Conservation (phyloP, 495 filamentous ascomycete genomes). For the Neurospora terricola region DNA sequence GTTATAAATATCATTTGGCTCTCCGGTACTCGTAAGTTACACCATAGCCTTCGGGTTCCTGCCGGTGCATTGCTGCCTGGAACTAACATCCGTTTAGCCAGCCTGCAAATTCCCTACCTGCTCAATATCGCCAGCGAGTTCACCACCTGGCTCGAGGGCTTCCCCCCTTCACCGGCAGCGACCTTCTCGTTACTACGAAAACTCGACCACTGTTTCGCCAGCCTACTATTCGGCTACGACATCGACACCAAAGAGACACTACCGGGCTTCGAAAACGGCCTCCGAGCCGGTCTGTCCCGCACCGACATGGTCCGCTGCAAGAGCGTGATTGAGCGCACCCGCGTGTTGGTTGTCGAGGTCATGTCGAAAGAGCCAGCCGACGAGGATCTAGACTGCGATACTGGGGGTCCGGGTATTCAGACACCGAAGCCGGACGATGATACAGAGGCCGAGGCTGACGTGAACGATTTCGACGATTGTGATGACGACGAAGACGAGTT, state of each 20-base stretch:
- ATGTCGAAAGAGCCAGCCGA: conserved; percentile 36
- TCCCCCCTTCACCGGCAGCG: conserved; percentile 52
- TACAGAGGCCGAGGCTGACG: conserved; percentile 8
- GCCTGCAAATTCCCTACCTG: conserved; percentile 73
- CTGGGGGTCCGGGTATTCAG: conserved; percentile 19
- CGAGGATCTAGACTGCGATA: conserved; percentile 26
- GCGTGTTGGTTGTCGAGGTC: conserved; percentile 55
- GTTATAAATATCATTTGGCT: conserved; percentile 74
- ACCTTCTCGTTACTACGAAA: conserved; percentile 64
- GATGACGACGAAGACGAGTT: conserved; percentile 35
- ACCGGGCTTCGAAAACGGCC: conserved; percentile 55
- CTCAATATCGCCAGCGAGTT: conserved; percentile 64
- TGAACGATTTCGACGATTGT: conserved; percentile 14
- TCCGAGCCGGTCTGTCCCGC: conserved; percentile 40
- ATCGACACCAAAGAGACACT: conserved; percentile 52
- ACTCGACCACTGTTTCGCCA: conserved; percentile 67
- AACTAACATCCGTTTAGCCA: conserved; percentile 38
- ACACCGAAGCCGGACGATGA: conserved; percentile 14
- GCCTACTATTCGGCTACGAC: conserved; percentile 57
- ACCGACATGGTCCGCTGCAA: conserved; percentile 80
- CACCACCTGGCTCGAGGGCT: conserved; percentile 52
- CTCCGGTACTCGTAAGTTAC: conserved; percentile 63
- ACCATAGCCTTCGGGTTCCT: neutral
- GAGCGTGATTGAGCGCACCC: conserved; percentile 59
- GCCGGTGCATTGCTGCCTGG: too few species aligned